Evolutionary conservation across 1,139 yeast species (phyloP), one percentile per base, ranked within the genome.

Genomic region (Schwanniomyces etchellsii): DNA sequence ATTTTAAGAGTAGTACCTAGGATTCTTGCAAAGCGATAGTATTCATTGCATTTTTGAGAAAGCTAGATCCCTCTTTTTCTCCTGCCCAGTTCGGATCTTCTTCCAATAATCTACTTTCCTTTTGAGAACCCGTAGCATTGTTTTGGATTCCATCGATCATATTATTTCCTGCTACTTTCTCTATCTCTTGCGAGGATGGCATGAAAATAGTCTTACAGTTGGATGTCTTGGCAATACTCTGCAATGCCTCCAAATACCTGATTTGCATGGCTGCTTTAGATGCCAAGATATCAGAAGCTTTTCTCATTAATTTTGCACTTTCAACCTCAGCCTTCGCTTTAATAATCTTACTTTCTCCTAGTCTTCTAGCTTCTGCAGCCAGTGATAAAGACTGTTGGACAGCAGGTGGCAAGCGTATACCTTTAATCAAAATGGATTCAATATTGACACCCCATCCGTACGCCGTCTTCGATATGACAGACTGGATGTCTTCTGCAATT

Each of bases 241-340:
- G 85, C 75, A 81, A 76, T n/a, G 88, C 88, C 47, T 81, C 89
- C 53, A 81, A 67, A 52, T 81, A 81, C 53, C 89, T 64, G 49
- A 81, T 81, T 60, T 81, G 88, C 84, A 81, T 78, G 21, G 88
- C 89, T 4, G 86, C 77, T 44, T 78, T 77, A 26, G 84, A 77
- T 21, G 84, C 82, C 48, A 81, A 67, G 35, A 81, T 79, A 52
- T 81, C 86, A 29, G 88, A 85, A 17, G 88, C 86, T 55, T 78
- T 76, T 60, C 89, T 70, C 86, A 81, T 80, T 44, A 79, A 68
- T 52, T 78, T 79, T 35, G 88, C 86, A 48, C 77, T 65, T 53
- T 81, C 88, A 33, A 80, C 86, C 57, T 81, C 88, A 14, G 86
- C 86, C 51, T 72, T 72, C 23, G 88, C 88, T 40, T 78, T 77